Evolutionary conservation across 2,329 filamentous ascomycete species (phyloP), one percentile per base, ranked within the genome.

Genomic region (Sphaerulina populicola): DNA sequence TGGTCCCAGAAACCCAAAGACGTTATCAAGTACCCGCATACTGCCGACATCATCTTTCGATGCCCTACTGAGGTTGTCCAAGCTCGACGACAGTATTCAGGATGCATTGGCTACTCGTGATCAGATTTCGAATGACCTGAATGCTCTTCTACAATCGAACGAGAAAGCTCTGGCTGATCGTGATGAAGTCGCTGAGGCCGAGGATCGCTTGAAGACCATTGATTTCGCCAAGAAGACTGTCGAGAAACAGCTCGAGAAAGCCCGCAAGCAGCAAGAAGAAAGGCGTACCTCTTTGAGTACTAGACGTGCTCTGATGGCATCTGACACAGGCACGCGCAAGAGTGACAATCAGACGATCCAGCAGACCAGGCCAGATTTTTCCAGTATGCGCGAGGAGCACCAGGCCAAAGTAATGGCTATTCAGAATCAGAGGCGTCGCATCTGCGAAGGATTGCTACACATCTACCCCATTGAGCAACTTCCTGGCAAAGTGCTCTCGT

Each of bases 11-110:
- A 10, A 48, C 27, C 4, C 52, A 46, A 49, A 31, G 21, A 35
- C 49, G 2, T 14, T 41, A 27, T 18, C 33, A 6, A 37, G 31
- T 1, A 40, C 46, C 31, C 76, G 5, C 68, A 75, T 1, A 60
- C 72, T 78, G n/a, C 64, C 78, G 0, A 89, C 85, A 0, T 89
- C 88, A 0, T 89, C 89, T 0, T 96, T 94, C 67, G 89, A 88
- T 63, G 81, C 86, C 1, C 74, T 97, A 15, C 91, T 96, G 83
- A 84, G 86, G 54, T 75, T 97, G 9, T 84, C 87, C 5, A 95
- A 90, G 52, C 76, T 97, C 12, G 88, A 95, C 56, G 87, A 86
- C 65, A 94, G 89, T 49, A 87, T 96, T 21, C 88, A 94, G 65
- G 91, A 97, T 68, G 89, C 89, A 1, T 72, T 95, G 8, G 79